Conservation (phyloP, 2,329 filamentous ascomycete genomes). For the Pezicula neosporulosa region DNA sequence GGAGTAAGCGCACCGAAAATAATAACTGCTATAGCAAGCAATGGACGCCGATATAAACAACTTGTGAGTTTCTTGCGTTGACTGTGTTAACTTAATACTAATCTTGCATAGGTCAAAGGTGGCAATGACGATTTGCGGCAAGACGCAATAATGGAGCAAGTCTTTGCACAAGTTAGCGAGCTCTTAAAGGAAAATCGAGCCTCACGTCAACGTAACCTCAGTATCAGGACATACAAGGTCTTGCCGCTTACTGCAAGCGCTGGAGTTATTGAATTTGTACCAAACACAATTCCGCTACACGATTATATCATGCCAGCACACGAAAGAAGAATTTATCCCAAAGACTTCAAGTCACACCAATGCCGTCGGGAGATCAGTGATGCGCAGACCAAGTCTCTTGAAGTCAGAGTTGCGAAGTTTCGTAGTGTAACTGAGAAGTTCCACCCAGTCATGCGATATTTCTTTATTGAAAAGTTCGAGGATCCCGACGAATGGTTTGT, state of each 20-base stretch:
- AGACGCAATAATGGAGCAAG: constrained; percentile 98
- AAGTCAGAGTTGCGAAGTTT: constrained; percentile 71
- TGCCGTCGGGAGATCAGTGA: constrained; percentile 78
- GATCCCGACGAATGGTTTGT: constrained; percentile 97
- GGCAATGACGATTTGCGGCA: constrained; percentile 95
- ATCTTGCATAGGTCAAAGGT: constrained; percentile 67
- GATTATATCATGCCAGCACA: constrained; percentile 92
- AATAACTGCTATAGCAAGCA: constrained; percentile 73
- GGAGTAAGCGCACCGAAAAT: constrained; percentile 94
- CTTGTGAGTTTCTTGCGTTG: constrained; percentile 48
- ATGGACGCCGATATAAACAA: constrained; percentile 82
- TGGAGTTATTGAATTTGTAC: constrained; percentile 95
- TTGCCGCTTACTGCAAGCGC: constrained; percentile 80
- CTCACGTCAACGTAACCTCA: constrained; percentile 83
- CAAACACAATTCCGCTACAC: constrained; percentile 86
- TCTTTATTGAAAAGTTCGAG: constrained; percentile 92
- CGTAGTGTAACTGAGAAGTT: constrained; percentile 77
- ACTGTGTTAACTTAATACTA: constrained; percentile 10
- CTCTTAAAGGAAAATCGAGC: constrained; percentile 81
- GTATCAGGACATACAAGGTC: constrained; percentile 96
- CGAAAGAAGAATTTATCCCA: constrained; percentile 78
- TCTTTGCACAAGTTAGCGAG: constrained; percentile 92
- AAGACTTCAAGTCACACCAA: constrained; percentile 70
- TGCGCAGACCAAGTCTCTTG: constrained; percentile 66
- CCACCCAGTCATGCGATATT: constrained; percentile 91